Evolutionary conservation across 169 alveolate species (phyloP), one percentile per base, ranked within the genome.

Genomic region (Cryptosporidium tyzzeri): DNA sequence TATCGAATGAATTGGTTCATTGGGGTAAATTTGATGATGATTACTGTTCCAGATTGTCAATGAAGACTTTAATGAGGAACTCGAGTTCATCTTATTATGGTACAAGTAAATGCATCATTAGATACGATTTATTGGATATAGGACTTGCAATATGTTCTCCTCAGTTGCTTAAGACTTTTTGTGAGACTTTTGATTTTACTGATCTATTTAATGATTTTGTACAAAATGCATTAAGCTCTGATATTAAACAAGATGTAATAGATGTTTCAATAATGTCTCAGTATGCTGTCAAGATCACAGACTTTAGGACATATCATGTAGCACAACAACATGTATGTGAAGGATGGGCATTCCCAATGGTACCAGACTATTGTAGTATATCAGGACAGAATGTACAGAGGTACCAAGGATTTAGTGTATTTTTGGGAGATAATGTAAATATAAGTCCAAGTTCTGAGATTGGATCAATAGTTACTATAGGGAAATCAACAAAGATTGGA

Each of bases 291-390:
- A 59, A n/a, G 59, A 80, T 80, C 14, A 26, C 51, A 21, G 67
- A 80, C 59, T 80, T 80, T 29, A 80, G 89, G 12, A 80, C 89
- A 9, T 80, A 80, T 62, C 89, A 80, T 21, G 74, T 65, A 7
- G 89, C 89, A 9, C 75, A 59, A 21, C 89, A 62, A 23, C 68
- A 80, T 62, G 74, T 80, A 21, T 80, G 89, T 62, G 80, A 80
- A 39, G 89, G 89, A 12, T 80, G 80, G 89, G 68, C 74, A 5
- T 80, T 80, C 29, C 89, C 89, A 62, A 12, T 80, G 33, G 74
- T 80, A 65, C 71, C 89, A 29, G 89, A 80, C 21, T 80, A 80
- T 44, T 80, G 80, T n/a, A 80, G 89, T 62, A 80, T 67, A 39
- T 59, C 75, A 18, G 71, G 89, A 23, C 71, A 80, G 26, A 80